Evolutionary conservation across 2,329 filamentous ascomycete genomes (phyloP).

Genomic region (Exophiala phaeomuriformis): DNA sequence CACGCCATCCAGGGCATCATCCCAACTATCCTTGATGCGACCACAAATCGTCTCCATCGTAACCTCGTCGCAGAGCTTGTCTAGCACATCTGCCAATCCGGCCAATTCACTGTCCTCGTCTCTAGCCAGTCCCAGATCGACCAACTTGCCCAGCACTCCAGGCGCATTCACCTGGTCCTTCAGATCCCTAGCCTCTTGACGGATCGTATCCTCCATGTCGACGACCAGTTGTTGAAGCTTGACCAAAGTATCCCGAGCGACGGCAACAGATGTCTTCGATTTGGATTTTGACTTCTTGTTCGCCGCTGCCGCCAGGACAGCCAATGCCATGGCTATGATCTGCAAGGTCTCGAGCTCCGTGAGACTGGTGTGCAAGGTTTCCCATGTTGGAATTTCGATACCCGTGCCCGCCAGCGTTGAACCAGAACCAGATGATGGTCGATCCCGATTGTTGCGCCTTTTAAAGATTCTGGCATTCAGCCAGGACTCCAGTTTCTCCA

Average conservation of each 20-base stretch:
- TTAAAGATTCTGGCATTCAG: neutral
- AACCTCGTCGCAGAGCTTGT: constrained; percentile 34
- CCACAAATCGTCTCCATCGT: constrained; percentile 39
- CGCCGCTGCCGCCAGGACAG: neutral
- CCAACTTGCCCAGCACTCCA: constrained; percentile 37
- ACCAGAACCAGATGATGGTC: neutral
- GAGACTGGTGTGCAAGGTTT: constrained; percentile 36
- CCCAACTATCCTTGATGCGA: constrained; percentile 43
- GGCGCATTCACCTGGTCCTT: constrained; percentile 36
- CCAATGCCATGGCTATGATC: constrained; percentile 33
- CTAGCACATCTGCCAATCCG: constrained; percentile 27
- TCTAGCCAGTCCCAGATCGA: constrained; percentile 34
- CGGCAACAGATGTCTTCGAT: constrained; percentile 1
- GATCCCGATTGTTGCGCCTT: neutral
- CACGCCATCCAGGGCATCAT: constrained; percentile 39
- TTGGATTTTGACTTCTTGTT: constrained; percentile 12
- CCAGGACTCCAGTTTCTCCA: constrained; percentile 8
- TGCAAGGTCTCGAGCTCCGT: constrained; percentile 38
- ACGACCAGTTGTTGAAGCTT: constrained; percentile 8
- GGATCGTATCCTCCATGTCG: constrained; percentile 30
- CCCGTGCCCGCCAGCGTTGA: constrained; percentile 11
- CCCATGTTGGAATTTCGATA: constrained; percentile 34
- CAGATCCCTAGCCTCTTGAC: constrained; percentile 32
- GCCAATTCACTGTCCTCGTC: neutral
- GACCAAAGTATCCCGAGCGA: constrained; percentile 4